Conservation (phyloP, 2,329 filamentous ascomycete species). For the Penicillium sp. region DNA sequence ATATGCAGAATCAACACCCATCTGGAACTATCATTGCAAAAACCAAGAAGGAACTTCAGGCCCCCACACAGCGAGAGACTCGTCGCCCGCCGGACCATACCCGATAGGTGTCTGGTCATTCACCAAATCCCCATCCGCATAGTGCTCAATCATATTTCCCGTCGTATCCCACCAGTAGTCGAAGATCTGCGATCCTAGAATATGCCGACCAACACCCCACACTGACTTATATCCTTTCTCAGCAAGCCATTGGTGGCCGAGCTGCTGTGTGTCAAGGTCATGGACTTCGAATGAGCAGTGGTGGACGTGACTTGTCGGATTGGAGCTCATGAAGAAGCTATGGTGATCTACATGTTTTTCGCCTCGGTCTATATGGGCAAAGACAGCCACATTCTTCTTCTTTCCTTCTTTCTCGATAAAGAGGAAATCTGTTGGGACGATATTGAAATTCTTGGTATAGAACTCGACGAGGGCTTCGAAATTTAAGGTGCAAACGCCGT, state of each 20-base stretch:
- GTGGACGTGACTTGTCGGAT: slow-evolving; percentile 38
- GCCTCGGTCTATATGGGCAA: slow-evolving; percentile 46
- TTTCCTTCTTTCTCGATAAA: slow-evolving; percentile 16
- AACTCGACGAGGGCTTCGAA: slow-evolving; percentile 23
- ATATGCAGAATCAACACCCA: too few species aligned
- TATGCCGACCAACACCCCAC: slow-evolving; percentile 47
- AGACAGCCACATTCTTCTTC: slow-evolving; percentile 33
- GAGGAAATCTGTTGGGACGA: slow-evolving; percentile 27
- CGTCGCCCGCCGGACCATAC: slow-evolving; percentile 26
- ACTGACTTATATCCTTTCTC: slow-evolving; percentile 39
- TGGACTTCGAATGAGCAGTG: slow-evolving; percentile 46
- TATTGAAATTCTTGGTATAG: slow-evolving; percentile 27
- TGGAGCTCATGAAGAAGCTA: slow-evolving; percentile 42
- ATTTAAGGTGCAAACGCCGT: slow-evolving; percentile 21
- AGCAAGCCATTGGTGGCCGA: slow-evolving; percentile 46
- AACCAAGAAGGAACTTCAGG: slow-evolving; percentile 29
- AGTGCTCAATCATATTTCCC: slow-evolving; percentile 33
- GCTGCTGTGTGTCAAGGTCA: slow-evolving; percentile 45
- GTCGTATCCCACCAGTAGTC: slow-evolving; percentile 45
- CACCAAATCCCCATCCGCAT: slow-evolving; percentile 47
- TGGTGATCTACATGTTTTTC: slow-evolving; percentile 45
- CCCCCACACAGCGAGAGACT: slow-evolving; percentile 31
- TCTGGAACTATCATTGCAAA: slow-evolving; percentile 19
- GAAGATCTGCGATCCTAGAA: slow-evolving; percentile 45
- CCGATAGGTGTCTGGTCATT: slow-evolving; percentile 34